Evolutionary conservation across 2,329 filamentous ascomycete species (phyloP), one percentile per base, ranked within the genome.

Genomic region (Neurospora crassa): DNA sequence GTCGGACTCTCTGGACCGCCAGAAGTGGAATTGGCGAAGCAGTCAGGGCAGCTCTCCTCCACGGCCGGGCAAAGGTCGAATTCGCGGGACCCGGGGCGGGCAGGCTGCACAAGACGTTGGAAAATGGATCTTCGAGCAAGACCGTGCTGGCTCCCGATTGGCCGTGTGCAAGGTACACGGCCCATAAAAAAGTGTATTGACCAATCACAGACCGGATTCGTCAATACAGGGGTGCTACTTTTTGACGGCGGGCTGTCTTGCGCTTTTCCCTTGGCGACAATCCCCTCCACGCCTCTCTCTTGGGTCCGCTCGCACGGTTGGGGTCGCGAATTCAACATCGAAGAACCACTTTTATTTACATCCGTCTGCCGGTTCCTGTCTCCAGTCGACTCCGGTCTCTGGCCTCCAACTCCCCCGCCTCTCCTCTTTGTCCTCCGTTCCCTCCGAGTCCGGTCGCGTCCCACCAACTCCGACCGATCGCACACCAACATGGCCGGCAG

Each of bases 401-500:
- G 47, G 47, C 8, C 47, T 34, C 47, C 24, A 59, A 59, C 24
- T 59, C 34, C 7, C 47, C 24, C 47, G 47, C 34, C 47, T 59
- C 47, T 5, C 24, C 14, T 59, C 47, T 59, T 59, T 7, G 47
- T 29, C 47, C 24, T 34, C 47, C 47, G 47, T 59, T 24, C 47
- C 47, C 47, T 59, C 47, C 47, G 24, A 34, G 68, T 53, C 59
- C 34, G 24, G 63, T 47, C 68, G 68, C 41, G 42, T 47, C 70
- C n/a, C 43, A 41, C 63, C 18, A 40, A 67, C 29, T 42, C 42
- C 18, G 70, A 24, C 67, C 41, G 45, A 71, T 34, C 71, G 45
- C 53, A 29, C 67, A 47, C 34, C 34, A 41, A 70, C 71, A 78
- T 78, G 76, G 74, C 77, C 41, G 72, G 70, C 69, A 72, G 71